phyloP scores from a whole-genome alignment of 345 rosid genomes.

The Ceriops decandra region DNA sequence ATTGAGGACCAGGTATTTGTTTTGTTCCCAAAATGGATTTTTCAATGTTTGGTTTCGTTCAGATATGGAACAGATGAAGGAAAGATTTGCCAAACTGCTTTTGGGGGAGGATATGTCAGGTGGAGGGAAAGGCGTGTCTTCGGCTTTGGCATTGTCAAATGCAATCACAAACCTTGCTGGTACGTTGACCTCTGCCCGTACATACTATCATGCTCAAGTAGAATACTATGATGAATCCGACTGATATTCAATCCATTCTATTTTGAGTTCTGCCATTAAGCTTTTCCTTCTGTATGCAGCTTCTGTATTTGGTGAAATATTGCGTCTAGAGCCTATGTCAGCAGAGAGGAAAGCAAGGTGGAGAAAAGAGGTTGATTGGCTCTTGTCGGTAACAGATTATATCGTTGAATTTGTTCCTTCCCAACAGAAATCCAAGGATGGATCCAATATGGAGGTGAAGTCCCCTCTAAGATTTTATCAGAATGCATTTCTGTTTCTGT shows the following conservation, averaged over 20 bases:
- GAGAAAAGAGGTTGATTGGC: slow-evolving; percentile 42
- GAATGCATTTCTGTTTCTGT: not conserved
- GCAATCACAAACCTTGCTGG: slow-evolving; percentile 51
- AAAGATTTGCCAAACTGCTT: slow-evolving; percentile 42
- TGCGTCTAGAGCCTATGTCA: slow-evolving; percentile 38
- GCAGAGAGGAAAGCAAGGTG: slow-evolving; percentile 39
- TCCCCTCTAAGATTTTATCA: not conserved
- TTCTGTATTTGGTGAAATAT: slow-evolving; percentile 44
- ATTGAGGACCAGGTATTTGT: not conserved
- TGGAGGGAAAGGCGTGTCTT: slow-evolving; percentile 46
- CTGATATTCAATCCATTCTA: not conserved
- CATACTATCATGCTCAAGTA: not conserved
- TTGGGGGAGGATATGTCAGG: slow-evolving; percentile 53
- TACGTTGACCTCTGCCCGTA: not conserved
- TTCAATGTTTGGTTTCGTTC: not conserved
- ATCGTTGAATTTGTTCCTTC: slow-evolving; percentile 44
- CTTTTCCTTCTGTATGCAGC: slow-evolving; percentile 26
- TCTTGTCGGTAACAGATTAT: slow-evolving; percentile 38
- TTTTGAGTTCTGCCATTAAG: not conserved
- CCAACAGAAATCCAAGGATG: slow-evolving; percentile 35
- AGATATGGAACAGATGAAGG: slow-evolving; percentile 47
- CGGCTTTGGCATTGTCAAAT: slow-evolving; percentile 46
- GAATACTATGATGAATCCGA: not conserved
- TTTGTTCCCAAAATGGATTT: not conserved
- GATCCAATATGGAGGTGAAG: slow-evolving; percentile 33